These are phyloP conservation scores for Phaeotremella fagi DNA, from an alignment of 768 basidiomycete genomes.

Conservation along the genomic window DNA sequence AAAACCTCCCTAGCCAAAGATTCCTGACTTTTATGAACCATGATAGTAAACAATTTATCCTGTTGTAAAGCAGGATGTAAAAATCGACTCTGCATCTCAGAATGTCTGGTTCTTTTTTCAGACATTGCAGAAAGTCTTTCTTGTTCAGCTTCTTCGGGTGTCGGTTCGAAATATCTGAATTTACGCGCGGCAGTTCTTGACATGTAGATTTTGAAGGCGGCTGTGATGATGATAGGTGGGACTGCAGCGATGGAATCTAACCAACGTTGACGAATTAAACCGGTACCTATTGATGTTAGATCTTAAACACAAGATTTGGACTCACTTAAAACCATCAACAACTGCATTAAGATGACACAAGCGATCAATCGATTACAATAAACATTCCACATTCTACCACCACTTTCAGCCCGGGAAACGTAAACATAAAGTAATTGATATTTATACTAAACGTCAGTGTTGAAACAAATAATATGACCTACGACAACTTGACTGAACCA, in stretches of 20 bases:
- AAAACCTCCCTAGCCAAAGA: constrained; percentile 45
- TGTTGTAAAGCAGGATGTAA: constrained; percentile 86
- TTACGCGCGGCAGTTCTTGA: constrained; percentile 60
- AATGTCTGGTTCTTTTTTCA: constrained; percentile 71
- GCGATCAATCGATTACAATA: constrained; percentile 79
- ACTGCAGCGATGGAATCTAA: constrained; percentile 68
- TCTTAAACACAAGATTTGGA: constrained; percentile 14
- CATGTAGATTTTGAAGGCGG: constrained; percentile 80
- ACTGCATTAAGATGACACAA: constrained; percentile 78
- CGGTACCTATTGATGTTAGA: constrained; percentile 45
- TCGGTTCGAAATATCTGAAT: constrained; percentile 82
- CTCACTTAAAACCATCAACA: constrained; percentile 64
- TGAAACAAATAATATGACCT: constrained; percentile 50
- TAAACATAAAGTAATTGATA: constrained; percentile 91
- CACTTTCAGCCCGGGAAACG: constrained; percentile 81
- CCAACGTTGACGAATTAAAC: constrained; percentile 64
- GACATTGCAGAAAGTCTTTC: constrained; percentile 61
- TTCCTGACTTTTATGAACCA: constrained; percentile 51
- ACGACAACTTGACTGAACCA: constrained; percentile 56
- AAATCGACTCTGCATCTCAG: constrained; percentile 86
- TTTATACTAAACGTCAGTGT: constrained; percentile 67
- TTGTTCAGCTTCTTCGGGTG: constrained; percentile 53
- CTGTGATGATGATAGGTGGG: constrained; percentile 76
- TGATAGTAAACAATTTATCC: constrained; percentile 61
- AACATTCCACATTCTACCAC: constrained; percentile 93